Evolutionary conservation across 23 red algal species (phyloP).

Genomic region (Pyropia yezoensis): DNA sequence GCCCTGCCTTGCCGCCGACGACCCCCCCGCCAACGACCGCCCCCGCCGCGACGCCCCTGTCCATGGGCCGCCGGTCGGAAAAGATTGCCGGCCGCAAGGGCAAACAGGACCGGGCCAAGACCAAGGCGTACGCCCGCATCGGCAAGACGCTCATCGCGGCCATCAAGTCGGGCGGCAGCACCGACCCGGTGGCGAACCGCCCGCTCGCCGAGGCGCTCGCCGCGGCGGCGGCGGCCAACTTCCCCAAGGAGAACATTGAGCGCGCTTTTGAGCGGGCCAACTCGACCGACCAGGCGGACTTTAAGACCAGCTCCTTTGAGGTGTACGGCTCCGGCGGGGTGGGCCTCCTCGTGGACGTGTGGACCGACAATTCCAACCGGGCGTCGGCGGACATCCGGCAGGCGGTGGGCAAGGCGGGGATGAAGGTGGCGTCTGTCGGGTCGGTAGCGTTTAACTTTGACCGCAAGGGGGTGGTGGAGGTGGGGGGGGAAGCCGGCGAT

Average conservation of each 20-base stretch:
- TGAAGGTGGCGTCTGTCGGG: constrained; percentile 68
- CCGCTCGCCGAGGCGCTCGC: constrained; percentile 65
- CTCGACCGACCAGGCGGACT: constrained; percentile 64
- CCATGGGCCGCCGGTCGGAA: constrained; percentile 77
- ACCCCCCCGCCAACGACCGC: too few species aligned
- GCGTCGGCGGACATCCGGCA: constrained; percentile 64
- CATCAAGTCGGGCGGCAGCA: constrained; percentile 31
- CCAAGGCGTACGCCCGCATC: constrained; percentile 69
- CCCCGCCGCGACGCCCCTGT: neutral
- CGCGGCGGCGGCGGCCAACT: constrained; percentile 24
- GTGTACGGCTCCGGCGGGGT: constrained; percentile 78
- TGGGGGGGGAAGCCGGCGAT: constrained; percentile 9
- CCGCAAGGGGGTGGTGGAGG: constrained; percentile 48
- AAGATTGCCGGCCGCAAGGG: constrained; percentile 73
- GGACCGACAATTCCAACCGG: constrained; percentile 81
- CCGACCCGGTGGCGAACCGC: constrained; percentile 45
- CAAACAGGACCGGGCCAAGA: constrained; percentile 26
- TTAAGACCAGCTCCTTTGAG: constrained; percentile 67
- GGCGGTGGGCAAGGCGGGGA: constrained; percentile 48
- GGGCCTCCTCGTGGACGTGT: constrained; percentile 60
- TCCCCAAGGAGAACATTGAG: constrained; percentile 83
- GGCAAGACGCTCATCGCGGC: constrained; percentile 80
- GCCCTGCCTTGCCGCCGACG: too few species aligned
- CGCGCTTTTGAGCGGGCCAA: constrained; percentile 55
- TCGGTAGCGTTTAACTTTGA: constrained; percentile 83